Conservation (phyloP, 1,284 basidiomycete species). For the Phellinidium pouzarii region DNA sequence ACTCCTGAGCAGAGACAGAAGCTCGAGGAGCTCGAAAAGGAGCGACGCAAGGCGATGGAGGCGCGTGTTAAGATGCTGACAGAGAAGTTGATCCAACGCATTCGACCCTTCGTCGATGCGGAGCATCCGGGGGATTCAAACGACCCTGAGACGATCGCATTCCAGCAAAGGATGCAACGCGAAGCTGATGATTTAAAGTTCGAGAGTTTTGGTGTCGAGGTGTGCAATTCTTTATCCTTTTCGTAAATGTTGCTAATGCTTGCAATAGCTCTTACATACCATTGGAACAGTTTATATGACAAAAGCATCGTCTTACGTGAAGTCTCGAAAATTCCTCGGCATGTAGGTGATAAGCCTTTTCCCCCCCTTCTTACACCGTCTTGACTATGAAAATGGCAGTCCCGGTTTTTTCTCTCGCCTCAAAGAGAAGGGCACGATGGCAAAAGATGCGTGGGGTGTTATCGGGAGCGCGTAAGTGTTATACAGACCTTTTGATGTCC, state of each 20-base stretch:
- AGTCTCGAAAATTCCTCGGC: constrained; percentile 86
- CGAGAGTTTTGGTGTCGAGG: constrained; percentile 97
- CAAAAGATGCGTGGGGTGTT: constrained; percentile 92
- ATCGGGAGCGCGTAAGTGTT: constrained; percentile 79
- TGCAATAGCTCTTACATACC: constrained; percentile 64
- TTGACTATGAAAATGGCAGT: constrained; percentile 33
- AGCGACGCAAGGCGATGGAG: constrained; percentile 74
- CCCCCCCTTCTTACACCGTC: neutral
- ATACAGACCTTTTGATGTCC: neutral
- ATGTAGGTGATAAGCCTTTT: constrained; percentile 45
- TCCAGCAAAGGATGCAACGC: constrained; percentile 70
- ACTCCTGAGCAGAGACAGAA: constrained; percentile 82
- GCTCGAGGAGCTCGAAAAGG: constrained; percentile 72
- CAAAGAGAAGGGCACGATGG: constrained; percentile 90
- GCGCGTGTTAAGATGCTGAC: constrained; percentile 68
- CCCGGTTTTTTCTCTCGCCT: constrained; percentile 91
- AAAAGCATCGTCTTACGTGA: constrained; percentile 90
- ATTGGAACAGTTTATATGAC: constrained; percentile 89
- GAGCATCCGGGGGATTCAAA: constrained; percentile 80
- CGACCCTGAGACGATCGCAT: constrained; percentile 77
- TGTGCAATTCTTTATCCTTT: constrained; percentile 29
- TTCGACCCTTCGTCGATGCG: constrained; percentile 86
- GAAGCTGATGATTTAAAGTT: constrained; percentile 97
- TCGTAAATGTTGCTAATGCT: constrained; percentile 13
- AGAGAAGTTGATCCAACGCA: constrained; percentile 73